Evolutionary conservation across 2,329 filamentous ascomycete genomes (phyloP).

Genomic region (Curvularia verruculosa): DNA sequence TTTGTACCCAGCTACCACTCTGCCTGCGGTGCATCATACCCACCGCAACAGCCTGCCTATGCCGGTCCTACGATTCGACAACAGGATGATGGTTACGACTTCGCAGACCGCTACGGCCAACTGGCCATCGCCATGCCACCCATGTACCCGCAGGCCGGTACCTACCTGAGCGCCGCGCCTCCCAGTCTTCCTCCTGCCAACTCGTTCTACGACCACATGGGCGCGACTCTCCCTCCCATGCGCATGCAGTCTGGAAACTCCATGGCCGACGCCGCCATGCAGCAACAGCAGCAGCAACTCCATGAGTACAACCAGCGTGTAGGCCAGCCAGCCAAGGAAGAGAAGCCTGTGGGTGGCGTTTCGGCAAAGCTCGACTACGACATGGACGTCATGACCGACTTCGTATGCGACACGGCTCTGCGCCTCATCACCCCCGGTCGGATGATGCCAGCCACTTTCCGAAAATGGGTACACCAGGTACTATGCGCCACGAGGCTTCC

Average conservation of each 20-base stretch:
- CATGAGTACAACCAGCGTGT: constrained; percentile 49
- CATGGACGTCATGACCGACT: constrained; percentile 94
- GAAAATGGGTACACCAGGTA: constrained; percentile 91
- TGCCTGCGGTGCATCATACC: constrained; percentile 54
- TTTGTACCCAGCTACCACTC: constrained; percentile 53
- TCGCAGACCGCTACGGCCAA: constrained; percentile 55
- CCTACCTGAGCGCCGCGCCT: constrained; percentile 46
- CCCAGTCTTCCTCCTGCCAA: constrained; percentile 46
- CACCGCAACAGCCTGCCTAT: constrained; percentile 53
- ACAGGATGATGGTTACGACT: constrained; percentile 56
- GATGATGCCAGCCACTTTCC: constrained; percentile 73
- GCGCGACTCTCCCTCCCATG: constrained; percentile 56
- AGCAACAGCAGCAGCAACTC: constrained; percentile 51
- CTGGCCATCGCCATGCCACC: constrained; percentile 48
- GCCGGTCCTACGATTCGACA: constrained; percentile 48
- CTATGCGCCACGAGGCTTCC: constrained; percentile 88
- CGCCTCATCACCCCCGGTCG: constrained; percentile 69
- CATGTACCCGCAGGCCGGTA: constrained; percentile 50
- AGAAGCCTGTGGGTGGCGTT: constrained; percentile 79
- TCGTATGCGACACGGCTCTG: constrained; percentile 87
- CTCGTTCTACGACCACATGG: constrained; percentile 54
- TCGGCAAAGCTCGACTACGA: constrained; percentile 95
- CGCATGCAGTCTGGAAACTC: constrained; percentile 50
- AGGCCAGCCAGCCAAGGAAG: constrained; percentile 60
- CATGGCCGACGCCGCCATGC: constrained; percentile 46